These are phyloP conservation scores for Colletotrichum chrysophilum DNA, from an alignment of 2,329 filamentous ascomycete species.

Conservation along the genomic window DNA sequence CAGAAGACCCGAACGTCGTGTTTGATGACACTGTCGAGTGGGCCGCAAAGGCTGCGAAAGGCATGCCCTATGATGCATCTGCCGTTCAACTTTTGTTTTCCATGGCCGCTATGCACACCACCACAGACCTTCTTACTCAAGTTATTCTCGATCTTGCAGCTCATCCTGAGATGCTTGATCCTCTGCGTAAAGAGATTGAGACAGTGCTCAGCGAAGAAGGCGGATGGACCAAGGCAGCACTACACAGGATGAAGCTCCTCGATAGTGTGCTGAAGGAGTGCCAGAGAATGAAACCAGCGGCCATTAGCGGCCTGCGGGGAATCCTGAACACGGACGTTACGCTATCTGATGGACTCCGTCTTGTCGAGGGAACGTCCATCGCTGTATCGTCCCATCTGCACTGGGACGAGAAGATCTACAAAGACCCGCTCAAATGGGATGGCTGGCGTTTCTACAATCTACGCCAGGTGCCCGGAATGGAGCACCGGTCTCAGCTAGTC, in stretches of 20 bases:
- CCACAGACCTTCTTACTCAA: conserved; percentile 39
- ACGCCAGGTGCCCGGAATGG: conserved; percentile 1
- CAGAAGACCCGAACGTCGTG: background rate
- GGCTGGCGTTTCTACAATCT: background rate
- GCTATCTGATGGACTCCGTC: background rate
- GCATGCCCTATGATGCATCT: conserved; percentile 69
- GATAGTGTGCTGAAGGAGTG: conserved; percentile 47
- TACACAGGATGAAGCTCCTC: conserved; percentile 43
- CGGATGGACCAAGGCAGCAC: conserved; percentile 36
- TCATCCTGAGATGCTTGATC: conserved; percentile 43
- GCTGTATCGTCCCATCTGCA: background rate
- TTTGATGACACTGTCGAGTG: conserved; percentile 46
- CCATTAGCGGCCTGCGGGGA: background rate
- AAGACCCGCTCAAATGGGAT: background rate
- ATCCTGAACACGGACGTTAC: background rate
- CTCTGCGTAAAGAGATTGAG: conserved; percentile 46
- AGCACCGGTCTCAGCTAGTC: conserved; percentile 41
- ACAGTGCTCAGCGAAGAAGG: conserved; percentile 34
- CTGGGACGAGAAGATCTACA: background rate
- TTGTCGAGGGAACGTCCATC: background rate
- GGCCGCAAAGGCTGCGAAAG: conserved; percentile 43
- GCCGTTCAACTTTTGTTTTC: conserved; percentile 79
- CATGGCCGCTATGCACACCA: conserved; percentile 57
- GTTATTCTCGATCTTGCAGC: conserved; percentile 42
- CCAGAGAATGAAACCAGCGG: conserved; percentile 28